These are phyloP conservation scores for Sclerotinia subarctica DNA, from an alignment of 2,329 filamentous ascomycete genomes.

Conservation along the genomic window DNA sequence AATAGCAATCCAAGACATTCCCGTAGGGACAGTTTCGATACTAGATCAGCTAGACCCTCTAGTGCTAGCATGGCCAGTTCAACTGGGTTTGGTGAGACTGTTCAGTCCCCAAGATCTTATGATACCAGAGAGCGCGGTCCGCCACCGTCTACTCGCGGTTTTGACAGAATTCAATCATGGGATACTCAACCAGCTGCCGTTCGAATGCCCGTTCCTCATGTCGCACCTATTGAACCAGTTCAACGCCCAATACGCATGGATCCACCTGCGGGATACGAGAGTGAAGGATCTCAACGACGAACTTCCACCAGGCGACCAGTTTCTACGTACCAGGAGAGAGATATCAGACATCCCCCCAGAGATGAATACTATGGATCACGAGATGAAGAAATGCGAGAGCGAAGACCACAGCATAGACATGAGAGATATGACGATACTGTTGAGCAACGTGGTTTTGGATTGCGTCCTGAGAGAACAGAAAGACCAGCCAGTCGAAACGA, in stretches of 20 bases:
- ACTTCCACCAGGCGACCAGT: slow-evolving; percentile 33
- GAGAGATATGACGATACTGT: slow-evolving; percentile 35
- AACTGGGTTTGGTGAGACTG: slow-evolving; percentile 31
- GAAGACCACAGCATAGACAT: slow-evolving; percentile 25
- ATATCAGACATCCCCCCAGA: slow-evolving; percentile 26
- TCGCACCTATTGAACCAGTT: slow-evolving; percentile 35
- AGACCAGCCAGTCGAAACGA: slow-evolving; percentile 10
- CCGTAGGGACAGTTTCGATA: slow-evolving; percentile 55
- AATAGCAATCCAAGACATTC: slow-evolving; percentile 44
- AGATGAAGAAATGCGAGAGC: slow-evolving; percentile 31
- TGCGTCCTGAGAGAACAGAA: slow-evolving; percentile 27
- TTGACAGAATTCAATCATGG: slow-evolving; percentile 62
- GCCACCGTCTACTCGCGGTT: slow-evolving; percentile 66
- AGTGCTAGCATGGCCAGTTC: slow-evolving; percentile 32
- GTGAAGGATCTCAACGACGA: slow-evolving; percentile 38
- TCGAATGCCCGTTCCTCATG: slow-evolving; percentile 45
- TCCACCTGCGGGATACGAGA: slow-evolving; percentile 26
- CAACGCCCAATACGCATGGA: slow-evolving; percentile 32
- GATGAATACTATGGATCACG: slow-evolving; percentile 37
- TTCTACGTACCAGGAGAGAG: slow-evolving; percentile 34
- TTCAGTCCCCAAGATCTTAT: slow-evolving; percentile 36
- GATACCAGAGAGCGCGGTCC: slow-evolving; percentile 49
- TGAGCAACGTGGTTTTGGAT: slow-evolving; percentile 30
- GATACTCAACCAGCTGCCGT: slow-evolving; percentile 40
- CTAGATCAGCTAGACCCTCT: slow-evolving; percentile 35